Conservation (phyloP, 805 yeast genomes). For the Kodamaea hsintzibuensis region DNA sequence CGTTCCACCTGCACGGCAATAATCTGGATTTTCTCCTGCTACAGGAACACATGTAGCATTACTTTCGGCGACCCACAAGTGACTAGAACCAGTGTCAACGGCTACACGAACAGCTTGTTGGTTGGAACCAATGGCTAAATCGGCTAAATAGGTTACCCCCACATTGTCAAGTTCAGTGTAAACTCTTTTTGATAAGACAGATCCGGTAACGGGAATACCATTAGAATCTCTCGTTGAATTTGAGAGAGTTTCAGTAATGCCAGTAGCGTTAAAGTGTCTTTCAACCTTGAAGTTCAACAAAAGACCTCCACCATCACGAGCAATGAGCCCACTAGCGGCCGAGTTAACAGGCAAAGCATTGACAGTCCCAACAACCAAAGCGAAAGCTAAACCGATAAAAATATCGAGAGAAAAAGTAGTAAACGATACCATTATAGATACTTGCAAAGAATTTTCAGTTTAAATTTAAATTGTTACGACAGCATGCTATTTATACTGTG, state of each 20-base stretch:
- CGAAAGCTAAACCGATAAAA: not conserved
- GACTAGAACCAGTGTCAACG: constrained; percentile 13
- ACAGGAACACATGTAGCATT: not conserved
- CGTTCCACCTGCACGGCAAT: not conserved
- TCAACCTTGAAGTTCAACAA: not conserved
- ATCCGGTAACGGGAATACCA: too few species aligned
- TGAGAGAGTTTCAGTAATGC: not conserved
- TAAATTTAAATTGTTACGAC: too few species aligned
- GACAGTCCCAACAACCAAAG: not conserved
- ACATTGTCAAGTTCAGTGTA: not conserved
- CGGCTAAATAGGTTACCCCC: not conserved
- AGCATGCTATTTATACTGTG: too few species aligned
- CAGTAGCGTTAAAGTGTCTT: not conserved
- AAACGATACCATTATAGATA: not conserved
- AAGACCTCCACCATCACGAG: not conserved
- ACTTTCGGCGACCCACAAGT: constrained; percentile 7
- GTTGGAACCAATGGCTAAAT: constrained; percentile 8
- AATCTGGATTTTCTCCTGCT: not conserved
- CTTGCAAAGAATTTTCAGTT: too few species aligned
- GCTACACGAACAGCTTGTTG: constrained; percentile 26
- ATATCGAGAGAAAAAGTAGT: not conserved
- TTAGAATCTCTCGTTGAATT: not conserved
- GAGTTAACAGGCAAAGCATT: not conserved
- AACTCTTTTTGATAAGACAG: too few species aligned
- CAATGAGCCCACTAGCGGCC: not conserved